Evolutionary conservation across 768 basidiomycete genomes (phyloP).

Genomic region (Boletus rubescentipes): DNA sequence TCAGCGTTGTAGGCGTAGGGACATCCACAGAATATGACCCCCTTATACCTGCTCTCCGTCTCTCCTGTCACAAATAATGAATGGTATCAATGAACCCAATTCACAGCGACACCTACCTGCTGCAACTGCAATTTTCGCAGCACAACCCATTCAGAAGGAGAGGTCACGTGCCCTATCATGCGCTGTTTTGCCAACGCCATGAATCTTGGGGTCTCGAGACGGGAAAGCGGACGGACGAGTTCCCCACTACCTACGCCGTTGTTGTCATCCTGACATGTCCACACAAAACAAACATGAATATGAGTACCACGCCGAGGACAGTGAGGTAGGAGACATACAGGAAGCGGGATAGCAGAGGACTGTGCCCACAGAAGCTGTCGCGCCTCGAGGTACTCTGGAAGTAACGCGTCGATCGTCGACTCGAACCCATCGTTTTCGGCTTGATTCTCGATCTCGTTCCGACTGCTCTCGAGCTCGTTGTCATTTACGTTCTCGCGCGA

Average conservation of each 20-base stretch:
- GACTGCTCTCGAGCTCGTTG: neutral
- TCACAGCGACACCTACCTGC: constrained; percentile 22
- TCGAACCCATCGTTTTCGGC: constrained; percentile 33
- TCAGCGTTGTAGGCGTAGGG: constrained; percentile 9
- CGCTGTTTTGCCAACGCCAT: constrained; percentile 23
- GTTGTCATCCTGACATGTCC: constrained; percentile 11
- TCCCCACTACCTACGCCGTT: constrained; percentile 1
- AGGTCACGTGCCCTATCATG: constrained; percentile 12
- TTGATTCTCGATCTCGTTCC: neutral
- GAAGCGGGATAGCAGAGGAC: constrained; percentile 8
- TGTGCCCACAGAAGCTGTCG: constrained; percentile 27
- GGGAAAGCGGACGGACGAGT: constrained; percentile 41
- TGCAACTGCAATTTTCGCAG: constrained; percentile 48
- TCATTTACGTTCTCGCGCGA: neutral
- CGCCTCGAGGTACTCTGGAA: constrained; percentile 36
- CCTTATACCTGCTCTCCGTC: constrained; percentile 14
- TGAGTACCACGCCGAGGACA: neutral
- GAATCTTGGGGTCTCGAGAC: constrained; percentile 40
- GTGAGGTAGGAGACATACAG: constrained; percentile 9
- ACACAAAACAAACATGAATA: neutral
- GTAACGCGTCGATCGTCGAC: constrained; percentile 28
- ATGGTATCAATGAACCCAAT: neutral
- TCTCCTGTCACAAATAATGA: constrained; percentile 15
- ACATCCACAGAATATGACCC: neutral
- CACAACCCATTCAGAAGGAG: constrained; percentile 34